Conservation (phyloP, 2,329 filamentous ascomycete species). For the Colletotrichum musae region DNA sequence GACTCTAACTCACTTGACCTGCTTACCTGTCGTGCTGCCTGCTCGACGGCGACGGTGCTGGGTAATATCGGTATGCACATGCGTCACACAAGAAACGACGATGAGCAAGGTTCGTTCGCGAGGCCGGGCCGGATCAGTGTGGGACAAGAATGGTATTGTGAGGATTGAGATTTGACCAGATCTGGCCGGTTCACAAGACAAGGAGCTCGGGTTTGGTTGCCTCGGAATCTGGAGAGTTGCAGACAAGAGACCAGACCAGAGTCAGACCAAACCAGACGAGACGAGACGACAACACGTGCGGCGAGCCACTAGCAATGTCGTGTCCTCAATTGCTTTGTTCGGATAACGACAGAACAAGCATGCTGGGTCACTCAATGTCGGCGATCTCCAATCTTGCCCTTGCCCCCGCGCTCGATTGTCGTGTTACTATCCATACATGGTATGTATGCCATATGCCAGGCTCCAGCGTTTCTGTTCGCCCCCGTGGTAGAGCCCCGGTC, state of each 20-base stretch:
- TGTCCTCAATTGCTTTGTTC: constrained; percentile 49
- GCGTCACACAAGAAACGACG: background rate
- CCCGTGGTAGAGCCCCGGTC: constrained; percentile 19
- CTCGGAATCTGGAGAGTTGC: constrained; percentile 7
- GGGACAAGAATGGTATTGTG: constrained; percentile 24
- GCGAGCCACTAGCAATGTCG: background rate
- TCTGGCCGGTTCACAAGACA: constrained; percentile 16
- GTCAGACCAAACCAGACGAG: too few relatives aligned
- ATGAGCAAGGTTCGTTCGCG: background rate
- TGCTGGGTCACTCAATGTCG: constrained; percentile 43
- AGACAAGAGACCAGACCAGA: constrained; percentile 7
- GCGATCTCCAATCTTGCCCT: constrained; percentile 47
- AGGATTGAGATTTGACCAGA: constrained; percentile 14
- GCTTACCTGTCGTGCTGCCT: constrained; percentile 26
- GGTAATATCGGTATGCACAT: background rate
- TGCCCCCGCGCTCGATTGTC: constrained; percentile 24
- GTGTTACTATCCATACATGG: background rate
- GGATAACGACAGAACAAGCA: constrained; percentile 57
- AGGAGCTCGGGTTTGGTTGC: constrained; percentile 14
- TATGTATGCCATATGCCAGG: background rate
- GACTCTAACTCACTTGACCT: constrained; percentile 49
- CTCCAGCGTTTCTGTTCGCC: constrained; percentile 3
- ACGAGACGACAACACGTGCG: constrained; percentile 22
- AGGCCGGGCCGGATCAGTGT: background rate
- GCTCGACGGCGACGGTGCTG: constrained; percentile 11